Evolutionary conservation across 116 monocot genomes (phyloP).

Genomic region (Dioscorea cayenensis): DNA sequence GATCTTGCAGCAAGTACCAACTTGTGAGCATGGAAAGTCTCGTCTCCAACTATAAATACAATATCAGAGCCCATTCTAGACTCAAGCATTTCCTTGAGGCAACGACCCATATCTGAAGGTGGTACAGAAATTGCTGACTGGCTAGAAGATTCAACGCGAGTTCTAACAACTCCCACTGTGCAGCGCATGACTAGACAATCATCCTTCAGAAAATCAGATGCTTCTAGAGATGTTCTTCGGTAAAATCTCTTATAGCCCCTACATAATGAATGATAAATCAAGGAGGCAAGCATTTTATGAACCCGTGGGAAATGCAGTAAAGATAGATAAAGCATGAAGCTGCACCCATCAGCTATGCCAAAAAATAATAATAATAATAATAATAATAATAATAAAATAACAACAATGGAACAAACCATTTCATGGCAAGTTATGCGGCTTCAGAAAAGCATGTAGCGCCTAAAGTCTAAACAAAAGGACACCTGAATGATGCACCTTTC

Average conservation of each 20-base stretch:
- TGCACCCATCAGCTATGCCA: too few relatives aligned
- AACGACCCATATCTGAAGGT: conserved; percentile 36
- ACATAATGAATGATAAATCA: neutral
- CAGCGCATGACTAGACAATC: conserved; percentile 46
- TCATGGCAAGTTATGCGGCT: too few relatives aligned
- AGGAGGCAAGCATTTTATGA: neutral
- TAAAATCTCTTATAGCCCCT: conserved; percentile 62
- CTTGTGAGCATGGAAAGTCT: conserved; percentile 43
- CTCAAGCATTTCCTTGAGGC: conserved; percentile 26
- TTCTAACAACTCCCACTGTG: conserved; percentile 51
- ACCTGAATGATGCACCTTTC: too few relatives aligned
- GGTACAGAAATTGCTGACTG: conserved; percentile 29
- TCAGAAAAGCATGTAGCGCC: too few relatives aligned
- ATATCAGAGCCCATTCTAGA: conserved; percentile 34
- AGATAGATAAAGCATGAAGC: too few relatives aligned
- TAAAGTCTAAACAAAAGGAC: too few relatives aligned
- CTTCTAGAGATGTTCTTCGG: conserved; percentile 35
- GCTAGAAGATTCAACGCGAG: conserved; percentile 30
- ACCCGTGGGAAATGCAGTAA: too few relatives aligned
- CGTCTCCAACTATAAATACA: conserved; percentile 40
- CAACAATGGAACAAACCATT: too few relatives aligned
- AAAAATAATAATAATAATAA: too few relatives aligned
- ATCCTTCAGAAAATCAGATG: conserved; percentile 48
- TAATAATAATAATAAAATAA: too few relatives aligned
- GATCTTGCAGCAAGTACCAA: conserved; percentile 48